phyloP scores from a whole-genome alignment of 345 rosid species.

The Firmiana major region DNA sequence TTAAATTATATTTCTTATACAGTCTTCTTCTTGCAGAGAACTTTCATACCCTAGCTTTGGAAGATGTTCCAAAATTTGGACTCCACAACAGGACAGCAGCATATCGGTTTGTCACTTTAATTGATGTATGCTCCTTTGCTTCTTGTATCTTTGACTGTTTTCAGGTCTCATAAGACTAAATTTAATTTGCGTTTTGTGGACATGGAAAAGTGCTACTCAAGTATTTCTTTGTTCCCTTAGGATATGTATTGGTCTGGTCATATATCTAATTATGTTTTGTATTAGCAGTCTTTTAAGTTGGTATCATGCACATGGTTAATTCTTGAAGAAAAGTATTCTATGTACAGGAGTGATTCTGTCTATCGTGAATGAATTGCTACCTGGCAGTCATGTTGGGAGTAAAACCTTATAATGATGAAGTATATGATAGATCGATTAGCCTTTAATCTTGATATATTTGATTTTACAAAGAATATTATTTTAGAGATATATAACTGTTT shows the following conservation, averaged over 20 bases:
- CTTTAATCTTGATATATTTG: neutral
- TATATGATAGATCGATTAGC: neutral
- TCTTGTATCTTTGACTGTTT: neutral
- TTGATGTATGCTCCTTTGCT: conserved; percentile 56
- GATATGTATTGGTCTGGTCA: neutral
- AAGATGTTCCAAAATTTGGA: conserved; percentile 74
- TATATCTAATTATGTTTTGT: neutral
- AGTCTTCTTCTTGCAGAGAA: conserved; percentile 46
- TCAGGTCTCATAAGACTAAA: neutral
- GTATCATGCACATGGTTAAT: neutral
- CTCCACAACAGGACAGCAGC: conserved; percentile 81
- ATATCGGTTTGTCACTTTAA: conserved; percentile 83
- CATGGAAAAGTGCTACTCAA: neutral
- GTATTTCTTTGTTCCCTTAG: neutral
- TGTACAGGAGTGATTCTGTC: neutral
- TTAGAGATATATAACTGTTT: neutral
- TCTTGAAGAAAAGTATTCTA: neutral
- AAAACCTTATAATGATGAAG: neutral
- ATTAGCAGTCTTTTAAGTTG: neutral
- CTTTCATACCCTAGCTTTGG: conserved; percentile 85
- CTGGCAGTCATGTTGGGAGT: neutral
- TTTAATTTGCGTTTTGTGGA: neutral
- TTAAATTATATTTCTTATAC: conserved; percentile 6
- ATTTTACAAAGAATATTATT: neutral
- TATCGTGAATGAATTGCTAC: neutral